A percentile compares a stretch with the other conserved stretches of the same genome.
Evolutionary conservation across 1,284 basidiomycete species (phyloP).

Genomic region (Apiotrichum brassicae): DNA sequence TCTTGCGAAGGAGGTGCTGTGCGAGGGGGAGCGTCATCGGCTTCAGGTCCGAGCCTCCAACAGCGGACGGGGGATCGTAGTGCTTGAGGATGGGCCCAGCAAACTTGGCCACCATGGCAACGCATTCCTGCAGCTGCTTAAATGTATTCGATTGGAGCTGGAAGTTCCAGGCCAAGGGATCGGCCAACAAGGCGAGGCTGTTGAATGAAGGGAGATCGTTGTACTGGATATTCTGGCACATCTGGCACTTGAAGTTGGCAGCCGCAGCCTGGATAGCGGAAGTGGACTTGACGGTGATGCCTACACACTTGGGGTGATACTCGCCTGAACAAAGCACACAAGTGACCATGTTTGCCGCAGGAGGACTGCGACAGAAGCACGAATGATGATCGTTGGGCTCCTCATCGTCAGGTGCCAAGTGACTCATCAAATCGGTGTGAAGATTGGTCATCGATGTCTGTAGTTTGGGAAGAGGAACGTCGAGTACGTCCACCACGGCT

Average conservation of each 20-base stretch:
- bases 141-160: conserved; percentile 26
- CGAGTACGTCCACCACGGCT: conserved; percentile 17
- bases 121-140: conserved; percentile 18
- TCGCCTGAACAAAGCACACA: conserved; percentile 27
- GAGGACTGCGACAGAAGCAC: conserved; percentile 33
- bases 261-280: conserved; percentile 5
- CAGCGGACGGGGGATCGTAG: conserved; percentile 13
- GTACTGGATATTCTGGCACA: conserved; percentile 30
- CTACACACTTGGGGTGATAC: conserved; percentile 40
- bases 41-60: neutral
- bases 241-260: conserved; percentile 32
- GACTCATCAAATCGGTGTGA: conserved; percentile 21
- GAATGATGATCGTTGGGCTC: conserved; percentile 18
- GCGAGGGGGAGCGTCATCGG: neutral
- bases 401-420: conserved; percentile 30
- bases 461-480: conserved; percentile 17
- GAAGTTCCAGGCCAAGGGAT: conserved; percentile 26
- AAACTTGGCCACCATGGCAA: conserved; percentile 21
- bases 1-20: conserved; percentile 32
- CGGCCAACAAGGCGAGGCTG: conserved; percentile 17
- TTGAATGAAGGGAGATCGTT: conserved; percentile 31
- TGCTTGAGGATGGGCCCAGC: conserved; percentile 19
- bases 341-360: conserved; percentile 24
- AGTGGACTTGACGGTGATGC: conserved; percentile 19
- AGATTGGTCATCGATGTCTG: conserved; percentile 22